A percentile compares a stretch with the other conserved stretches of the same genome.
Evolutionary conservation across 306 rosid genomes (phyloP).

Genomic region (Inga laurina): DNA sequence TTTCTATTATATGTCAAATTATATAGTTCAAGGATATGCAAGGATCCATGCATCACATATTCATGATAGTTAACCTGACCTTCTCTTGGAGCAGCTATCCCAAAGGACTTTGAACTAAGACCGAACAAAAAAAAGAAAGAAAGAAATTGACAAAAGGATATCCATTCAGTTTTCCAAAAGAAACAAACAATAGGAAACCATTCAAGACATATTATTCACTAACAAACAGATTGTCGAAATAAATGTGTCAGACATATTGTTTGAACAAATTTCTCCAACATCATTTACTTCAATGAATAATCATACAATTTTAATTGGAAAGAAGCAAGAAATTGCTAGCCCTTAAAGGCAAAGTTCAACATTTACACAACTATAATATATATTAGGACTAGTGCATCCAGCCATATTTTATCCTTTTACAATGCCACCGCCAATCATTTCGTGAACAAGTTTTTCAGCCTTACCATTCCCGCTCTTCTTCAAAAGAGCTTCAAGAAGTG

Average conservation of each 20-base stretch:
- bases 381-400: neutral
- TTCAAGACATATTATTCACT: neutral
- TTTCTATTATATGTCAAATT: too few species aligned
- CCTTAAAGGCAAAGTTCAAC: neutral
- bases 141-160: too few species aligned
- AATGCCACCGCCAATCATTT: neutral
- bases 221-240: neutral
- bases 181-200: neutral
- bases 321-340: neutral
- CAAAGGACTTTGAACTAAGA: too few species aligned
- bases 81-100: neutral
- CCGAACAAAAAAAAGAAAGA: too few species aligned
- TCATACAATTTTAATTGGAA: too few species aligned
- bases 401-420: neutral
- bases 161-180: neutral
- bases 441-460: neutral
- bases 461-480: neutral
- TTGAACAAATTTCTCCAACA: too few species aligned
- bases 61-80: too few species aligned
- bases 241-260: neutral
- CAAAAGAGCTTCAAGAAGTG: neutral
- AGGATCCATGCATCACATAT: neutral
- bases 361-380: neutral
- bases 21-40: neutral
- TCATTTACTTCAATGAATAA: too few species aligned